Evolutionary conservation across 169 alveolate genomes (phyloP).

Genomic region (Cryptosporidium muris): DNA sequence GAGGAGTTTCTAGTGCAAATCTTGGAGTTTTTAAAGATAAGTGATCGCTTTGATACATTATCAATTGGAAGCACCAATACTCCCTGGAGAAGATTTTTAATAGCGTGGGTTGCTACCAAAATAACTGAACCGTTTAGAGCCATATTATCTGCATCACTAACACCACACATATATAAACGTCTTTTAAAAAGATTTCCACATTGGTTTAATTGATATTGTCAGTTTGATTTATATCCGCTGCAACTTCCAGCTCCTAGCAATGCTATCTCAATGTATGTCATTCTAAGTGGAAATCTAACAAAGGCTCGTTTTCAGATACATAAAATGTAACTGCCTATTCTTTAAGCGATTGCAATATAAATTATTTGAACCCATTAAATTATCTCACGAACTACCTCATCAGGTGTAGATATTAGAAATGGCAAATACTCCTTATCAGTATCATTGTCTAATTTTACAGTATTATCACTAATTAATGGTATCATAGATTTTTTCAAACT

Average conservation of each 20-base stretch:
- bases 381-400: slow-evolving; percentile 1
- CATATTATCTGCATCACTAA: slow-evolving; percentile 23
- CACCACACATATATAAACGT: slow-evolving; percentile 34
- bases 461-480: background rate
- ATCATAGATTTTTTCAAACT: background rate
- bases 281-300: too few species aligned
- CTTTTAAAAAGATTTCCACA: background rate
- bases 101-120: slow-evolving; percentile 60
- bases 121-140: slow-evolving; percentile 55
- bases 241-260: too few species aligned
- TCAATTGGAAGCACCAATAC: slow-evolving; percentile 14
- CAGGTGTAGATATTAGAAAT: slow-evolving; percentile 53
- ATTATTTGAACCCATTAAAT: too few species aligned
- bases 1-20: background rate
- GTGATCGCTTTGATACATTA: slow-evolving; percentile 4
- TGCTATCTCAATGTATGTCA: too few species aligned
- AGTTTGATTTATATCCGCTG: too few species aligned
- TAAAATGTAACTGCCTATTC: too few species aligned
- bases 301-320: too few species aligned
- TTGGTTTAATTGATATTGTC: background rate
- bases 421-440: slow-evolving; percentile 34
- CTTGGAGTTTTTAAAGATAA: background rate
- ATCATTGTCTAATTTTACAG: background rate
- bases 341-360: too few species aligned
- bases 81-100: slow-evolving; percentile 21